A percentile compares a stretch with the other conserved stretches of the same genome.
Evolutionary conservation across 2,329 filamentous ascomycete species (phyloP).

Genomic region (Alternaria sp.): DNA sequence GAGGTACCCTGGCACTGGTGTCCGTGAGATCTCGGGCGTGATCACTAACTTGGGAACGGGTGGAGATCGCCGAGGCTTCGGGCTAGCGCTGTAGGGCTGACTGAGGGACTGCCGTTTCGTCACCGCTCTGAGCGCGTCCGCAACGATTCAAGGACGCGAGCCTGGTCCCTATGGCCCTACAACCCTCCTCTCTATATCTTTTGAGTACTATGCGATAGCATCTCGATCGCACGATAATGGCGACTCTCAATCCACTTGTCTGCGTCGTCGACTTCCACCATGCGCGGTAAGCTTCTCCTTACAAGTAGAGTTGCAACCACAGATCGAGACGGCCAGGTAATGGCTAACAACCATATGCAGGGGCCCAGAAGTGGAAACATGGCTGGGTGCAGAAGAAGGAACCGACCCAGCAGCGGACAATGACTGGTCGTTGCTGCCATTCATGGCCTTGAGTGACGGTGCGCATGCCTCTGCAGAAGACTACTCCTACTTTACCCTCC

Average conservation of each 20-base stretch:
- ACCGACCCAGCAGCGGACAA: slow-evolving; percentile 82
- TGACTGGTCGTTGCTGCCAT: slow-evolving; percentile 90
- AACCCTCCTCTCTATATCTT: neutral
- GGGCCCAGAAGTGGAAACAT: slow-evolving; percentile 92
- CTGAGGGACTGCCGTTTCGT: slow-evolving; percentile 24
- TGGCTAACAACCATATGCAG: slow-evolving; percentile 48
- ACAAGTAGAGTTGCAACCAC: neutral
- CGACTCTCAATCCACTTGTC: slow-evolving; percentile 53
- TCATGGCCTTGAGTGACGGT: slow-evolving; percentile 96
- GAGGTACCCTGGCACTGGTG: neutral
- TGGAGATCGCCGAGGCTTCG: slow-evolving; percentile 14
- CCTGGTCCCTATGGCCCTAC: slow-evolving; percentile 18
- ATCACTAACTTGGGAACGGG: slow-evolving; percentile 2
- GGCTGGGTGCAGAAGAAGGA: slow-evolving; percentile 81
- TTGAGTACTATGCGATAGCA: slow-evolving; percentile 10
- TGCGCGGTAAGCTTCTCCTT: slow-evolving; percentile 50
- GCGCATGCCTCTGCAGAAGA: slow-evolving; percentile 93
- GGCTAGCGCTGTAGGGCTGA: slow-evolving; percentile 35
- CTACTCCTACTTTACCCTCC: slow-evolving; percentile 97
- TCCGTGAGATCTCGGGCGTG: slow-evolving; percentile 1
- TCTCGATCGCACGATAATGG: slow-evolving; percentile 45
- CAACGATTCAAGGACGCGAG: slow-evolving; percentile 28
- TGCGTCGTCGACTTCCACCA: slow-evolving; percentile 65
- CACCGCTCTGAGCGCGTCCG: slow-evolving; percentile 34
- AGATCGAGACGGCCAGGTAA: neutral